Base-by-base conservation (phyloP, 2,329 filamentous ascomycete genomes). In the Venturia carpophila region DNA sequence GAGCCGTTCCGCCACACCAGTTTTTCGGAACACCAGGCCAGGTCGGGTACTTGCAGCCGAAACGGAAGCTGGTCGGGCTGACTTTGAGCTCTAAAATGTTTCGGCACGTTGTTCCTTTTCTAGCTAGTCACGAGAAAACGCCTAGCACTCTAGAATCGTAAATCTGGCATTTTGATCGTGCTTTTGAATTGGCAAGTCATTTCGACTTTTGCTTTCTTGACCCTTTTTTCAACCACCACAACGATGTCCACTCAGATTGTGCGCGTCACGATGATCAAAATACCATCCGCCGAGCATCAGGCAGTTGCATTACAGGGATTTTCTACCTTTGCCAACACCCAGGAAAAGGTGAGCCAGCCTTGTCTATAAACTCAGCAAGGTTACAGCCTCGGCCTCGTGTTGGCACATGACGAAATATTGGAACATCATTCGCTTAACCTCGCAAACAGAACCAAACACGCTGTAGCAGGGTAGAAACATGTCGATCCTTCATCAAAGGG, bases 251-350 rank as follows among this genome's bases (percentile, higher is more conserved):
- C 61, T 27, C 61, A 43, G 52, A 52, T 63, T 27, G 45, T 49
- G 6, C 39, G 61, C 6, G 61, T 63, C 24, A 63, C 61, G 15
- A 52, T 63, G 61, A 63, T 63, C 43, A 52, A 63, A 37, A 47
- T 52, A 21, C 3, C 30, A 17, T 15, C 41, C 24, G 61, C 42
- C 43, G 43, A 63, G n/a, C 21, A 63, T 39, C 42, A 47, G 24
- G 43, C 34, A 41, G 52, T 49, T 6, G 61, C 61, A 11, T 21
- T 63, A 17, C 42, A 63, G 11, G 43, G 61, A 27, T 63, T 63
- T 17, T 6, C 9, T 21, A 52, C 43, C 11, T 52, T 63, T 15
- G 39, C 43, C 15, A 63, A 63, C 21, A 52, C 39, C 17, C 61
- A 63, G 42, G 30, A 47, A 39, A 63, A 63, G 42, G 61, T 63